A percentile compares a stretch with the other conserved stretches of the same genome.
These are phyloP conservation scores for Boletus sp. DNA, from an alignment of 768 basidiomycete genomes.

Conservation along the genomic window DNA sequence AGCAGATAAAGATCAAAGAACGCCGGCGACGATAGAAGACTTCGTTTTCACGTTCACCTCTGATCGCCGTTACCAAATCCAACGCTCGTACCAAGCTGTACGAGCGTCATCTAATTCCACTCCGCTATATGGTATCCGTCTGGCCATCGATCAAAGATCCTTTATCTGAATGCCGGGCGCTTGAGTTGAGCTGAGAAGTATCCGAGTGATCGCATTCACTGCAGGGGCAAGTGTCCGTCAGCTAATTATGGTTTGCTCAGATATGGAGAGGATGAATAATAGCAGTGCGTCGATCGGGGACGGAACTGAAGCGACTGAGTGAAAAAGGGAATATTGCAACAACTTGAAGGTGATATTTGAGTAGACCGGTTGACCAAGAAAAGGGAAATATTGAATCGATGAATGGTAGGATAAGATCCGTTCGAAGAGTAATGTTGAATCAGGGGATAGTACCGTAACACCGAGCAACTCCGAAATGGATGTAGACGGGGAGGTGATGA, in stretches of 20 bases:
- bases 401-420: not conserved
- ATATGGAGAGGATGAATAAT: not conserved
- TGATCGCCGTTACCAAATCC: slow-evolving; percentile 26
- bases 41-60: slow-evolving; percentile 5
- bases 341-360: not conserved
- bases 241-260: slow-evolving; percentile 4
- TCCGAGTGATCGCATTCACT: slow-evolving; percentile 78
- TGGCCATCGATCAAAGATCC: slow-evolving; percentile 51
- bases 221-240: slow-evolving; percentile 5
- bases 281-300: slow-evolving; percentile 13
- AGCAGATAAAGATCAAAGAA: slow-evolving; percentile 1
- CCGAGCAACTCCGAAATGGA: not conserved
- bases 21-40: not conserved
- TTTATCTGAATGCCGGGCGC: slow-evolving; percentile 89
- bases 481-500: not conserved
- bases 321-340: slow-evolving; percentile 3
- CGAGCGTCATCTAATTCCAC: slow-evolving; percentile 10
- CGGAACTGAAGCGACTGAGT: slow-evolving; percentile 5
- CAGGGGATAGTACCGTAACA: not conserved
- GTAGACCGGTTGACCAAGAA: slow-evolving; percentile 1
- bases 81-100: slow-evolving; percentile 22
- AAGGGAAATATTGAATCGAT: not conserved
- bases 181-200: slow-evolving; percentile 80
- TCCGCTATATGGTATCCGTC: not conserved
- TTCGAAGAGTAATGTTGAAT: not conserved